Percentiles rank a stretch among this genome's conserved stretches.
These are phyloP conservation scores for Pseudoneurospora amorphoporcata DNA, from an alignment of 495 filamentous ascomycete species.

Conservation along the genomic window DNA sequence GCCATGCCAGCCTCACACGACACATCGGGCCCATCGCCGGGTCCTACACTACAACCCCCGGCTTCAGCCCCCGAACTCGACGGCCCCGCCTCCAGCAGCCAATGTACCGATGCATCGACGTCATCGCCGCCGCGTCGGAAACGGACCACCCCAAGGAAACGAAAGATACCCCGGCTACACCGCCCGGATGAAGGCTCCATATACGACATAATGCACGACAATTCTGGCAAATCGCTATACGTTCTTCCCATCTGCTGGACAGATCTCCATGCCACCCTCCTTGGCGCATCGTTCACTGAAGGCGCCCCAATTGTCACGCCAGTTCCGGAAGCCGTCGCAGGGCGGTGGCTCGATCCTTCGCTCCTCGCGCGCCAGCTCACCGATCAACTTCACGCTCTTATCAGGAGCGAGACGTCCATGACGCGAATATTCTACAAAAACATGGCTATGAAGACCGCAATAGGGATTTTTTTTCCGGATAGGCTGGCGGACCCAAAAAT, in stretches of 20 bases:
- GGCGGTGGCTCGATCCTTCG: constrained; percentile 15
- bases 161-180: not conserved
- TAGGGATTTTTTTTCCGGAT: constrained; percentile 26
- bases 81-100: not conserved
- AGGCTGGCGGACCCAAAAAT: constrained; percentile 16
- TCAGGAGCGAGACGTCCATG: constrained; percentile 6
- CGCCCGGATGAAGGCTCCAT: constrained; percentile 32
- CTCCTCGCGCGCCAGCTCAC: constrained; percentile 18
- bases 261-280: constrained; percentile 29
- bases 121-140: not conserved
- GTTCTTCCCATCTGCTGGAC: constrained; percentile 36
- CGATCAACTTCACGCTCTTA: constrained; percentile 21
- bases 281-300: constrained; percentile 29
- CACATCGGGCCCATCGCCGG: constrained; percentile 1
- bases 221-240: constrained; percentile 30
- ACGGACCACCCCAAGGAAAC: not conserved
- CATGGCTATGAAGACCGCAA: constrained; percentile 22
- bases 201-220: constrained; percentile 36
- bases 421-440: constrained; percentile 12
- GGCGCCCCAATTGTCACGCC: constrained; percentile 23
- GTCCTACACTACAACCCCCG: not conserved
- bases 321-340: constrained; percentile 13
- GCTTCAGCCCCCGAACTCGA: not conserved
- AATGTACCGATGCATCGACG: not conserved
- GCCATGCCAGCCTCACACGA: constrained; percentile 20